A percentile compares a stretch with the other conserved stretches of the same genome.
phyloP scores from a whole-genome alignment of 129 eudicot genomes.

The Lactuca saligna region DNA sequence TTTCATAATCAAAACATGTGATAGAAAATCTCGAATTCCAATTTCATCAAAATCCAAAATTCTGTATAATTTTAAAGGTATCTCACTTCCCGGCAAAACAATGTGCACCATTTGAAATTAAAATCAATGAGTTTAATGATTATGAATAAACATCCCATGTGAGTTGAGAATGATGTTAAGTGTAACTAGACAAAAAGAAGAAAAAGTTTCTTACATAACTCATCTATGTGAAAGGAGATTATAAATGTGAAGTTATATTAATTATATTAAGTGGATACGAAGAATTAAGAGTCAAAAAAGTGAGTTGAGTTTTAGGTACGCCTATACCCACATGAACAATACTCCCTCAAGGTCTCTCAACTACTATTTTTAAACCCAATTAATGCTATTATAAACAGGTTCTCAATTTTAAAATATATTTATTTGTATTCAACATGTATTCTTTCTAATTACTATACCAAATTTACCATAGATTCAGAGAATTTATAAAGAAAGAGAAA shows the following conservation, averaged over 20 bases:
- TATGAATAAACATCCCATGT: slow-evolving; percentile 18
- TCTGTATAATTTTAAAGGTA: slow-evolving; percentile 9
- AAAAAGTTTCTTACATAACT: slow-evolving; percentile 8
- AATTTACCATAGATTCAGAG: no score
- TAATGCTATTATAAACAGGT: slow-evolving; percentile 16
- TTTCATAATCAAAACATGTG: no score
- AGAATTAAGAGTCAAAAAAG: slow-evolving; percentile 14
- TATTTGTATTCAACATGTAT: no score
- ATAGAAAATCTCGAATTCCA: no score
- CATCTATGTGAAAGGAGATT: slow-evolving; percentile 2
- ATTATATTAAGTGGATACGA: not conserved
- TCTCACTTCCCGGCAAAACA: slow-evolving; percentile 19
- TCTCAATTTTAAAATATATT: not conserved
- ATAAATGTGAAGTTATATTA: slow-evolving; percentile 16
- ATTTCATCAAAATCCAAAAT: not conserved
- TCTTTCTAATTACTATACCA: no score
- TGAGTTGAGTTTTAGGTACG: slow-evolving; percentile 1
- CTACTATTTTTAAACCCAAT: slow-evolving; percentile 7
- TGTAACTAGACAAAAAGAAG: slow-evolving; percentile 15
- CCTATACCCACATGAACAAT: not conserved
- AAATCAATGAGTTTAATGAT: slow-evolving; percentile 5
- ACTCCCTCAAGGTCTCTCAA: slow-evolving; percentile 1
- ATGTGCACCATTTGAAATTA: slow-evolving; percentile 13
- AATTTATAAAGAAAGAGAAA: not conserved
- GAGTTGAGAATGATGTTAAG: slow-evolving; percentile 8